Evolutionary conservation across 257 asterid genomes (phyloP), one percentile per base, ranked within the genome.

Genomic region (Penstemon newberryi): DNA sequence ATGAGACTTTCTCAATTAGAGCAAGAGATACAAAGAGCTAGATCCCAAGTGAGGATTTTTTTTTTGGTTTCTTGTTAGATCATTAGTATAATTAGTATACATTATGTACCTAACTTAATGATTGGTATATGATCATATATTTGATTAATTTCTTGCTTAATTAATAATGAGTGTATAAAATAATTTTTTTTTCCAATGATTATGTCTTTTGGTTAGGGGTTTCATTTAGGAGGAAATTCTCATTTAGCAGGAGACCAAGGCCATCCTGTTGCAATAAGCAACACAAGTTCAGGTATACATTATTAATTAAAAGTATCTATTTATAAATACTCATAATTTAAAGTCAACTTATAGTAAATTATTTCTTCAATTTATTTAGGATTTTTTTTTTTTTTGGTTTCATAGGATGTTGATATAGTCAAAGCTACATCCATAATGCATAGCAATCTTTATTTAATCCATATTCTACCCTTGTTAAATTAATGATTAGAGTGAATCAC

Each of bases 1-100:
- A 80, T 87, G 82, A 89, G 80, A 75, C 91, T 91, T 6, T 62
- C 90, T 62, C 98, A 89, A 12, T 70, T 91, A 13, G 98, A 91
- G 43, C 92, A 91, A 61, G 92, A 89, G 67, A 44, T 91, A 5
- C 95, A 85, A 52, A 83, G 93, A 66, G 89, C 96, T 0, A 81
- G 90, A 85, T 56, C 88, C 65, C 97, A 89, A 66, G 97, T 91
- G 42, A 57, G 71, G 4, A 10, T 43, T 4, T 10, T 1, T 10
- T 5, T 4, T 8, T 54, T 25, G 4, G 18, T 52, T n/a, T 50
- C 11, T 50, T 6, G 4, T 9, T 13, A 50, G 25, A 41, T 46
- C 8, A 6, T 10, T 46, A 46, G 12, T 8, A n/a, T 6, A 7
- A 1, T 46, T 46, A 3, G 18, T 15, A 1, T 46, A 7, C 12